A percentile compares a stretch with the other conserved stretches of the same genome.
Evolutionary conservation across 306 rosid species (phyloP).

Genomic region (Coriaria nepalensis): DNA sequence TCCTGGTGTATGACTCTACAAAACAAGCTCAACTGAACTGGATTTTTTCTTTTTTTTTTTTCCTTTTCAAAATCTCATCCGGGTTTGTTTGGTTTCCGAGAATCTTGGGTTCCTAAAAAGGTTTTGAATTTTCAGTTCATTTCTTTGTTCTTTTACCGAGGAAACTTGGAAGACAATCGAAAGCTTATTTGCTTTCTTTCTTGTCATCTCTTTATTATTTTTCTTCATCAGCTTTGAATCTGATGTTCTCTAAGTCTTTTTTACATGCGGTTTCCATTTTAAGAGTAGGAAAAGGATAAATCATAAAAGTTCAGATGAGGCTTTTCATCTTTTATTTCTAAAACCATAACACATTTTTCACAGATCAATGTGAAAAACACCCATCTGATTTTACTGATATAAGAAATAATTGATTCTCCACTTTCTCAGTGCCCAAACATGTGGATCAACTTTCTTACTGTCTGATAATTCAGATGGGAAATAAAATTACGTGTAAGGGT

Average conservation of each 20-base stretch:
- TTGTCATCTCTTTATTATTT: neutral
- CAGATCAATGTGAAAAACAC: neutral
- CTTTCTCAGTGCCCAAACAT: conserved; percentile 11
- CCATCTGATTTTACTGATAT: conserved; percentile 8
- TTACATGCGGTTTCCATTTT: neutral
- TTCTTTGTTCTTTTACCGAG: conserved; percentile 4
- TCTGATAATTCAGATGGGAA: too few species aligned
- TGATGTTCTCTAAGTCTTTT: neutral
- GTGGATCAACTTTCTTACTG: conserved; percentile 8
- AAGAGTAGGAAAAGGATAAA: too few species aligned
- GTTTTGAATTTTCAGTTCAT: neutral
- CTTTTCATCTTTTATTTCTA: too few species aligned
- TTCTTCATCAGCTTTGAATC: too few species aligned
- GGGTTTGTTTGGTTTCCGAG: too few species aligned
- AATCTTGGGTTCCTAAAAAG: too few species aligned
- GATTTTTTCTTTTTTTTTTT: too few species aligned
- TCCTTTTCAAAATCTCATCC: too few species aligned
- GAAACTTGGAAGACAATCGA: neutral
- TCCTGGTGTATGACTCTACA: too few species aligned
- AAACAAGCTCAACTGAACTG: too few species aligned
- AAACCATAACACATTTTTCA: too few species aligned
- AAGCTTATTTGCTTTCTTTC: neutral
- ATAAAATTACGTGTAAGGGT: neutral
- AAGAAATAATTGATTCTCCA: neutral
- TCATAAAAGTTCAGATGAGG: too few species aligned